Conservation (phyloP, 2,329 filamentous ascomycete genomes). For the Colletotrichum lini region DNA sequence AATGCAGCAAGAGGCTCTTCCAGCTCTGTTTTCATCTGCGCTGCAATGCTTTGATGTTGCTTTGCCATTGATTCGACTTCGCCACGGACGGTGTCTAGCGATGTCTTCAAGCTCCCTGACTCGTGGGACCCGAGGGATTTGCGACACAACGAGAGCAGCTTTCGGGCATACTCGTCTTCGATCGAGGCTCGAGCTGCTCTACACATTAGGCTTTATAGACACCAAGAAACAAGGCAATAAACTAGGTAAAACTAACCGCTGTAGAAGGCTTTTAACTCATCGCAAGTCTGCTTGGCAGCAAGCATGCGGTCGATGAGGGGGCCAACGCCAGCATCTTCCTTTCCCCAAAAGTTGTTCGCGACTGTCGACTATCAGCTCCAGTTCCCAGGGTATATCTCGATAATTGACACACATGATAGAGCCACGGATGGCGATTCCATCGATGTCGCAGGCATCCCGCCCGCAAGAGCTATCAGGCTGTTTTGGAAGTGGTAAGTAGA, state of each 20-base stretch:
- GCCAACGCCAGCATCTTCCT: conserved; percentile 94
- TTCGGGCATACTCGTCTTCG: conserved; percentile 96
- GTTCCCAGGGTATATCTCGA: background rate
- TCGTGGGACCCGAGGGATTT: conserved; percentile 93
- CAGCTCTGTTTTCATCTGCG: conserved; percentile 95
- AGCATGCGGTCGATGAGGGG: conserved; percentile 96
- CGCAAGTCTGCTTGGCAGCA: conserved; percentile 92
- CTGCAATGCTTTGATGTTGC: conserved; percentile 89
- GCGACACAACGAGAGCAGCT: conserved; percentile 86
- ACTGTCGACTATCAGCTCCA: conserved; percentile 67
- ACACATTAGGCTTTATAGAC: conserved; percentile 17
- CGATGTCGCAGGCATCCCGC: conserved; percentile 72
- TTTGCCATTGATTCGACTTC: conserved; percentile 96
- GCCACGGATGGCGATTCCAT: conserved; percentile 75
- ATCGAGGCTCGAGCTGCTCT: conserved; percentile 85
- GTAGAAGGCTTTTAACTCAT: conserved; percentile 95
- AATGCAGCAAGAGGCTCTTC: conserved; percentile 95
- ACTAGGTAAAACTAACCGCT: conserved; percentile 67
- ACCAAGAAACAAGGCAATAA: background rate
- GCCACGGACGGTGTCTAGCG: conserved; percentile 87
- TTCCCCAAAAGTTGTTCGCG: conserved; percentile 99
- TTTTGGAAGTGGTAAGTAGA: background rate
- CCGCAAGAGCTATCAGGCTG: conserved; percentile 1
- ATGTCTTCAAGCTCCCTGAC: conserved; percentile 84
- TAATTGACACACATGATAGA: conserved; percentile 72